Evolutionary conservation across 139 green algal genomes (phyloP).

Genomic region (Nannochloris sp.): DNA sequence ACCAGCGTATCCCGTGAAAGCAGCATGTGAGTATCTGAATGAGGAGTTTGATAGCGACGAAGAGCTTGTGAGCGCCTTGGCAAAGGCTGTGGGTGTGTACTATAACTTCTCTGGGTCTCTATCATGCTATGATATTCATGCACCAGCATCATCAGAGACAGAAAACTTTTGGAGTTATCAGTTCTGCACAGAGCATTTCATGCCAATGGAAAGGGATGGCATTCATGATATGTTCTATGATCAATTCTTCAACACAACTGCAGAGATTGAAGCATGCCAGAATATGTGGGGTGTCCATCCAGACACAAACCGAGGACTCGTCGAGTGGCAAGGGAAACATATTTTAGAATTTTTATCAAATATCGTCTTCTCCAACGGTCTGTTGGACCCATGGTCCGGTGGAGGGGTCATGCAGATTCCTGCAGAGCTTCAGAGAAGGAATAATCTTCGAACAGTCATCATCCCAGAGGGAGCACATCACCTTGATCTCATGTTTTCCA

Average conservation of each 20-base stretch:
- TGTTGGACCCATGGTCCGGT: constrained; percentile 35
- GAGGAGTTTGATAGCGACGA: constrained; percentile 1
- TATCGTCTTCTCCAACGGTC: constrained; percentile 38
- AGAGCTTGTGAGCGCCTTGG: constrained; percentile 38
- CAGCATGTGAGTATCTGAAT: constrained; percentile 38
- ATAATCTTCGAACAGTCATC: constrained; percentile 19
- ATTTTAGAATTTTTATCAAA: constrained; percentile 27
- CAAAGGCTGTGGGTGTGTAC: constrained; percentile 45
- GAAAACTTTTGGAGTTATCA: constrained; percentile 57
- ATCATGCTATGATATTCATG: constrained; percentile 45
- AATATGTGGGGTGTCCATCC: constrained; percentile 57
- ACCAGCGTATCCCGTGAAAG: constrained; percentile 48
- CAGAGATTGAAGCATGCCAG: constrained; percentile 31
- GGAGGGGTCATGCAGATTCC: constrained; percentile 36
- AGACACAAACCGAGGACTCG: constrained; percentile 20
- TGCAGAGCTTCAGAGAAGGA: constrained; percentile 25
- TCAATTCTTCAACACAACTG: constrained; percentile 25
- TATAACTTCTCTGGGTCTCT: constrained; percentile 65
- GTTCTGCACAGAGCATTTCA: constrained; percentile 34
- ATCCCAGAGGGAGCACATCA: constrained; percentile 53
- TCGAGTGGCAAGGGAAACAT: constrained; percentile 33
- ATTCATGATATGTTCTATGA: constrained; percentile 38
- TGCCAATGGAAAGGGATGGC: constrained; percentile 34
- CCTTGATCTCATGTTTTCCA: constrained; percentile 39
- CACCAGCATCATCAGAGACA: constrained; percentile 36